Evolutionary conservation across 1,284 basidiomycete species (phyloP), one percentile per base, ranked within the genome.

Genomic region (Tilletia caries): DNA sequence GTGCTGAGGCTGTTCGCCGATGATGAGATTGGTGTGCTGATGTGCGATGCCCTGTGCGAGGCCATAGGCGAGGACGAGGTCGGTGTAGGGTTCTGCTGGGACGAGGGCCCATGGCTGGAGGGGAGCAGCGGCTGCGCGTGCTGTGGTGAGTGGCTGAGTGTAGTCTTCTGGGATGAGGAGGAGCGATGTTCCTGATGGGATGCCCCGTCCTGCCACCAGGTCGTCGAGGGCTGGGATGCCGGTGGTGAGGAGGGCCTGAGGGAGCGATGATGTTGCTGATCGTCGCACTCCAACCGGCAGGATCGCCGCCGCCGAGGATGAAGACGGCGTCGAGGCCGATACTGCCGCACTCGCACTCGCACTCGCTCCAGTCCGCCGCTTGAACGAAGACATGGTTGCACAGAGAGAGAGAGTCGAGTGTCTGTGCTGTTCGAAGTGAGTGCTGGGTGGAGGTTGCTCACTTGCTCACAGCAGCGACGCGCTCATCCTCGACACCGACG

Each of bases 221-320:
- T 98, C 96, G 84, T 98, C 95, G n/a, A 98, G 87, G 3, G 94
- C 93, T 15, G 93, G 89, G 4, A 98, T 89, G 1, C 95, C 96
- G 2, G 92, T 92, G 0, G 93, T 95, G 23, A 91, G 88, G 71
- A 92, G 86, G 46, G 87, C 83, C 0, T 89, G 89, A 12, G 88
- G 86, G 15, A 62, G 32, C 6, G 87, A 85, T 0, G 89, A 88
- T 43, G 87, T 87, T 4, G 89, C 87, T 2, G 89, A 91, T 18
- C 87, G 79, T 25, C 89, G 89, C 33, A 91, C 90, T 6, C 91
- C 92, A 3, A 71, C 54, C 2, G 86, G 84, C 3, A 71, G 84
- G 72, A 43, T 84, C 68, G 74, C 85, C 83, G 76, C 86, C 86
- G 54, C 20, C 15, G 73, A 37, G 52, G 69, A 66, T 1, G 72